These are phyloP conservation scores for Dothideomycetidae sp. DNA, from an alignment of 2,329 filamentous ascomycete species.

Conservation along the genomic window DNA sequence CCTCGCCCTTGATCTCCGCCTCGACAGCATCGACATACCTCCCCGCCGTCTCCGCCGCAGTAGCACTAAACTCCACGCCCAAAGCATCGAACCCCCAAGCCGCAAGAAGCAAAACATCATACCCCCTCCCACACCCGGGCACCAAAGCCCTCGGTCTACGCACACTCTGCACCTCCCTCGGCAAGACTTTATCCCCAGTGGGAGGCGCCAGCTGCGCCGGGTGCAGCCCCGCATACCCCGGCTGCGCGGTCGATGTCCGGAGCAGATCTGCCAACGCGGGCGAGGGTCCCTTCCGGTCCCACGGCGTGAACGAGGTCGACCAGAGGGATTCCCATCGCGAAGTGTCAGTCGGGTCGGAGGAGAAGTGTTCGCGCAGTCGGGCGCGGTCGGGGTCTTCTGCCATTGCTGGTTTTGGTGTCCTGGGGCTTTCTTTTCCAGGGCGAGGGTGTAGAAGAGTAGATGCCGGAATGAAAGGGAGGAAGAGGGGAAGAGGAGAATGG, in stretches of 20 bases:
- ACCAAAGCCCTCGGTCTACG: conserved; percentile 49
- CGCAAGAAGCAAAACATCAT: conserved; percentile 64
- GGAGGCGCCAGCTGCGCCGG: conserved; percentile 11
- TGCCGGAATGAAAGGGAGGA: too few relatives aligned
- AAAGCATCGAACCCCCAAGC: conserved; percentile 63
- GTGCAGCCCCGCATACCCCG: conserved; percentile 14
- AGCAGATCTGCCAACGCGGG: conserved; percentile 45
- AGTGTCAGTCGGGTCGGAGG: conserved; percentile 23
- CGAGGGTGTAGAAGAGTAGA: too few relatives aligned
- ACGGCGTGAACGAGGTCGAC: conserved; percentile 40
- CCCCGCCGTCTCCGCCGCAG: conserved; percentile 34
- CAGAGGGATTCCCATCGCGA: conserved; percentile 44
- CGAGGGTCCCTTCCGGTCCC: conserved; percentile 45
- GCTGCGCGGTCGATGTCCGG: too few relatives aligned
- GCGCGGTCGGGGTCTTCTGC: conserved; percentile 14
- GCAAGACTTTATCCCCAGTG: conserved; percentile 11
- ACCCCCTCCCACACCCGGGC: conserved; percentile 68
- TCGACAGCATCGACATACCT: conserved; percentile 25
- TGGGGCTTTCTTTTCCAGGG: too few relatives aligned
- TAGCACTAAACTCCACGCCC: conserved; percentile 54
- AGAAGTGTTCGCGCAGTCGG: conserved; percentile 17
- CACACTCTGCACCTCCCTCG: conserved; percentile 5
- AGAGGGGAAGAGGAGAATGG: too few relatives aligned
- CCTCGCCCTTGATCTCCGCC: conserved; percentile 21
- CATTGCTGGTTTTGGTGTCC: background rate